Percentiles rank a stretch among this genome's conserved stretches.
Evolutionary conservation across 2,329 filamentous ascomycete species (phyloP).

Genomic region (Fusarium guadeloupense): DNA sequence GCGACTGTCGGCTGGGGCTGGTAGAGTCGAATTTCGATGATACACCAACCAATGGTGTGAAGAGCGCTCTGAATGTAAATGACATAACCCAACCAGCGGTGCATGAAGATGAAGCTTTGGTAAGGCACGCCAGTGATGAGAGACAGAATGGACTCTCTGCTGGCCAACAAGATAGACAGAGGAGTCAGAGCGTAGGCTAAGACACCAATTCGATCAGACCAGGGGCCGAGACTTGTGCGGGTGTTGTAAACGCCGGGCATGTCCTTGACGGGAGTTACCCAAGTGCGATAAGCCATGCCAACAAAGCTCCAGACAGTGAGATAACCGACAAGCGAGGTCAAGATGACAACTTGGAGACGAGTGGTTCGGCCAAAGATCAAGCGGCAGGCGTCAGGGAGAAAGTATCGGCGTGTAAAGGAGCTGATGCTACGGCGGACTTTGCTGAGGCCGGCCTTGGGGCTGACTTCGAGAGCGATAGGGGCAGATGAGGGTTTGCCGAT

Average conservation of each 20-base stretch:
- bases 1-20: slow-evolving; percentile 73
- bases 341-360: slow-evolving; percentile 71
- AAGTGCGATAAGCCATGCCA: slow-evolving; percentile 73
- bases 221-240: slow-evolving; percentile 72
- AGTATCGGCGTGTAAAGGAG: slow-evolving; percentile 57
- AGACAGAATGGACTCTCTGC: slow-evolving; percentile 74
- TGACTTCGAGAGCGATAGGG: slow-evolving; percentile 34
- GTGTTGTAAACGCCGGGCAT: slow-evolving; percentile 67
- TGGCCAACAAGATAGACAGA: slow-evolving; percentile 72
- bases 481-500: slow-evolving; percentile 42
- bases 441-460: slow-evolving; percentile 29
- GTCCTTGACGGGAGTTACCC: slow-evolving; percentile 74
- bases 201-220: slow-evolving; percentile 73
- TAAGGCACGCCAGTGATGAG: slow-evolving; percentile 77
- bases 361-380: slow-evolving; percentile 73
- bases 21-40: slow-evolving; percentile 73
- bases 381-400: slow-evolving; percentile 68
- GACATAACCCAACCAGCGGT: slow-evolving; percentile 79
- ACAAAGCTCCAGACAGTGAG: slow-evolving; percentile 74
- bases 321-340: slow-evolving; percentile 68
- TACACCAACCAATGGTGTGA: slow-evolving; percentile 76
- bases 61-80: slow-evolving; percentile 74
- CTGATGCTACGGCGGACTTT: slow-evolving; percentile 51
- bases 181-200: slow-evolving; percentile 80
- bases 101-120: slow-evolving; percentile 80